A percentile compares a stretch with the other conserved stretches of the same genome.
Conservation (phyloP, 2,329 filamentous ascomycete species). For the Pleurostoma richardsiae region DNA sequence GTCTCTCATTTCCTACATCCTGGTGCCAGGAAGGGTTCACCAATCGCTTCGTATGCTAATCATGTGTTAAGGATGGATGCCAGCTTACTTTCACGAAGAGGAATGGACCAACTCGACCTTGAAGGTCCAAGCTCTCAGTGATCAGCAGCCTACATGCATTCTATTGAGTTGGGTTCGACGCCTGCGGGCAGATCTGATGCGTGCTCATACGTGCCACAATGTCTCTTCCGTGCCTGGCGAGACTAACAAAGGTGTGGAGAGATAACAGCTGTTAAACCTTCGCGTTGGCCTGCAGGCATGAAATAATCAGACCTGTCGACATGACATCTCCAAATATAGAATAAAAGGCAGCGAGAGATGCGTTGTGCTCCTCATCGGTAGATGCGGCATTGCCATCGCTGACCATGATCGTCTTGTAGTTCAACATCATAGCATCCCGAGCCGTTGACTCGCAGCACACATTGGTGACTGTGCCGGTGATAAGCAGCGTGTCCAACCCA, state of each 20-base stretch:
- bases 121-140: too few species aligned
- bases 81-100: too few species aligned
- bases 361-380: neutral
- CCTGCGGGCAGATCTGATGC: too few species aligned
- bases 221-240: too few species aligned
- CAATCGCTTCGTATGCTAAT: too few species aligned
- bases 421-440: neutral
- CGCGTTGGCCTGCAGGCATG: neutral
- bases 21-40: too few species aligned
- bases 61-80: too few species aligned
- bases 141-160: too few species aligned
- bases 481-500: neutral
- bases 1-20: constrained; percentile 9
- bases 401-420: neutral
- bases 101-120: too few species aligned
- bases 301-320: neutral
- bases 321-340: neutral
- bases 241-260: too few species aligned
- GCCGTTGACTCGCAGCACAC: neutral
- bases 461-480: neutral
- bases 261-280: neutral
- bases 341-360: neutral
- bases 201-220: too few species aligned
- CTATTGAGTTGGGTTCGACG: too few species aligned
- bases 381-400: neutral